These are phyloP conservation scores for Fusarium phyllophilum DNA, from an alignment of 2,329 filamentous ascomycete species.

Conservation along the genomic window DNA sequence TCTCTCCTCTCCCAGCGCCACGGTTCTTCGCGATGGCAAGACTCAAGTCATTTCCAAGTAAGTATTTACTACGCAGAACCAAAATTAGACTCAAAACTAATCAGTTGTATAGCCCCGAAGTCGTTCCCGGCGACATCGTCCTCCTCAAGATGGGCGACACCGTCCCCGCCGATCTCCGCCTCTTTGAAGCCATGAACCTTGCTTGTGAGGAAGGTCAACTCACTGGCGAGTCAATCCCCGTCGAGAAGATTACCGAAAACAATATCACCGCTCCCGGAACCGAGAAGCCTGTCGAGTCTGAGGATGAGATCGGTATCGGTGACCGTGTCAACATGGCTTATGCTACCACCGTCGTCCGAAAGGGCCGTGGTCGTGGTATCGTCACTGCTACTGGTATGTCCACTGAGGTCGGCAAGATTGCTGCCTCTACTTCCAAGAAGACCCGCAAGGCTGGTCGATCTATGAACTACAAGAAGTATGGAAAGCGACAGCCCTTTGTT, in stretches of 20 bases:
- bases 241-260: conserved; percentile 70
- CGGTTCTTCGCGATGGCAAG: conserved; percentile 69
- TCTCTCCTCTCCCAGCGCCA: conserved; percentile 71
- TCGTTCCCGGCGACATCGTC: conserved; percentile 78
- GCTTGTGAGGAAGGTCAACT: conserved; percentile 82
- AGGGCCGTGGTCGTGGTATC: conserved; percentile 77
- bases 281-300: conserved; percentile 57
- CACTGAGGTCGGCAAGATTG: conserved; percentile 77
- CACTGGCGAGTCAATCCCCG: conserved; percentile 79
- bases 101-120: conserved; percentile 58
- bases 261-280: conserved; percentile 56
- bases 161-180: conserved; percentile 76
- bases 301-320: conserved; percentile 70
- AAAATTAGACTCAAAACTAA: conserved; percentile 13
- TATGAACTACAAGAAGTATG: conserved; percentile 64
- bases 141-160: conserved; percentile 77
- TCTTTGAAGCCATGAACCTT: conserved; percentile 80
- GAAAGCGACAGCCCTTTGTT: conserved; percentile 60
- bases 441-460: conserved; percentile 64
- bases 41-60: conserved; percentile 67
- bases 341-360: conserved; percentile 77
- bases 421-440: conserved; percentile 64
- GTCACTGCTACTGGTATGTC: conserved; percentile 78
- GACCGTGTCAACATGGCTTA: conserved; percentile 81
- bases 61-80: conserved; percentile 39